Conservation (phyloP, 2,329 filamentous ascomycete genomes). For the Davidsoniella neocaledoniae region DNA sequence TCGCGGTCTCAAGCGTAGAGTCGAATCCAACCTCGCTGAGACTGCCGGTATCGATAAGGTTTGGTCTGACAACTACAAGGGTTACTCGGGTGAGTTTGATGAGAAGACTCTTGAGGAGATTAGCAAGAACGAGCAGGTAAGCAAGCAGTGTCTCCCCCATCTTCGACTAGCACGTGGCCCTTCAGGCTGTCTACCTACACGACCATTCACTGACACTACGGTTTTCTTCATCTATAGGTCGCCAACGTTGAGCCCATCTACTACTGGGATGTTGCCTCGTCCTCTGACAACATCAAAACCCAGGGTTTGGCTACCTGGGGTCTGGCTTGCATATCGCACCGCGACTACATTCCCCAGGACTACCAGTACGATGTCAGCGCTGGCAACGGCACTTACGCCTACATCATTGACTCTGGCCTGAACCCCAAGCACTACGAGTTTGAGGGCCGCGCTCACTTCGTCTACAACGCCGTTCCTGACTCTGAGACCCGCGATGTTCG, state of each 20-base stretch:
- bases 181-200: no score
- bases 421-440: slow-evolving; percentile 28
- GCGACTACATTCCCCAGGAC: slow-evolving; percentile 18
- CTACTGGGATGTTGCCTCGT: slow-evolving; percentile 17
- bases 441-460: slow-evolving; percentile 68
- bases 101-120: slow-evolving; percentile 25
- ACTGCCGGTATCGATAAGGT: slow-evolving; percentile 18
- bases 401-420: slow-evolving; percentile 40
- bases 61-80: slow-evolving; percentile 19
- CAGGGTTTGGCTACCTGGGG: slow-evolving; percentile 27
- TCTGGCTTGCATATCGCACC: slow-evolving; percentile 28
- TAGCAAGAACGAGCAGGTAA: slow-evolving; percentile 24
- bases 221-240: slow-evolving; percentile 12
- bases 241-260: slow-evolving; percentile 16
- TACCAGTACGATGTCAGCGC: slow-evolving; percentile 28
- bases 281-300: slow-evolving; percentile 13
- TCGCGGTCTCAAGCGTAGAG: slow-evolving; percentile 19
- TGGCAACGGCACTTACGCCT: slow-evolving; percentile 28
- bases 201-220: no score
- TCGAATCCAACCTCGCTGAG: slow-evolving; percentile 14
- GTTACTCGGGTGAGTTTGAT: slow-evolving; percentile 28
- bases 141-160: slow-evolving; percentile 10
- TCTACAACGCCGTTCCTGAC: slow-evolving; percentile 76
- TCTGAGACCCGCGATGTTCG: slow-evolving; percentile 90
- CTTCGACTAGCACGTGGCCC: neutral